Percentiles rank a stretch among this genome's conserved stretches.
These are phyloP conservation scores for Protostelium mycophagum DNA, from an alignment of 78 protist species.

Conservation along the genomic window DNA sequence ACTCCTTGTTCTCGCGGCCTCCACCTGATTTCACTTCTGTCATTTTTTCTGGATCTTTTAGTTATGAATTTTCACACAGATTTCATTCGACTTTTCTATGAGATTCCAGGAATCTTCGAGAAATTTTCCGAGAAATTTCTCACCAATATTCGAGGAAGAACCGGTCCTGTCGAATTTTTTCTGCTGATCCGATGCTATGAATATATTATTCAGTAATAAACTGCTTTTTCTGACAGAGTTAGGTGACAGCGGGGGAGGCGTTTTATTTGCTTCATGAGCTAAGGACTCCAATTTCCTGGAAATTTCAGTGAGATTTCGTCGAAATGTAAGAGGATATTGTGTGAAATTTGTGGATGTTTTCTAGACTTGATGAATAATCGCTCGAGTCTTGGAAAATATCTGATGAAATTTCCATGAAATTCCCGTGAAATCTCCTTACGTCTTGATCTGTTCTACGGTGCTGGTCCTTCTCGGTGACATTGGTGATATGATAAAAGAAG, in stretches of 20 bases:
- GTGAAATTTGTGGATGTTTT: background rate
- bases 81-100: no score
- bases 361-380: background rate
- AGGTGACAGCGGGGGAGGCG: background rate
- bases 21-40: background rate
- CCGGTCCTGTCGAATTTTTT: background rate
- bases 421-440: background rate
- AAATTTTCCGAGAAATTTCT: background rate
- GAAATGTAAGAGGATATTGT: background rate
- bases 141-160: background rate
- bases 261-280: background rate
- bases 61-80: no score
- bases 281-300: background rate
- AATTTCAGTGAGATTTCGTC: background rate
- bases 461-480: no score
- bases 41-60: no score
- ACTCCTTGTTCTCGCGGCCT: background rate
- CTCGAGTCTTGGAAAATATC: background rate
- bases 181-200: background rate
- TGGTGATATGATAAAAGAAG: no score
- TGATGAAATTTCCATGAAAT: background rate
- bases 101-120: no score
- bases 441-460: background rate
- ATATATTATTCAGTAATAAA: background rate
- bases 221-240: background rate